Evolutionary conservation across 2,329 filamentous ascomycete species (phyloP).

Genomic region (Periconia digitata): DNA sequence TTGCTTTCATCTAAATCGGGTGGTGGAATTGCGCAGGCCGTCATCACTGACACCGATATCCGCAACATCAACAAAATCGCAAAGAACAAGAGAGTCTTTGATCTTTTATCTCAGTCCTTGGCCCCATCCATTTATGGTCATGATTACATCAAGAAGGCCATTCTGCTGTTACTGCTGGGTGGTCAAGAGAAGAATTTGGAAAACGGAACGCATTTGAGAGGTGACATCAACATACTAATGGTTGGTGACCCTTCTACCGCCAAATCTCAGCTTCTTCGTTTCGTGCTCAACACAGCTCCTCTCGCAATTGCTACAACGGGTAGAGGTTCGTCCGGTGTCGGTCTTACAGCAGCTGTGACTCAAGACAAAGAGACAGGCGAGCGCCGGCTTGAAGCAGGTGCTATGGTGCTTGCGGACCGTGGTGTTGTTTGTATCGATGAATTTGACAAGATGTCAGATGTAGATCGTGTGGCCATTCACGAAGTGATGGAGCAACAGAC

Average conservation of each 20-base stretch:
- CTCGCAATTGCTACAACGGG: slow-evolving; percentile 96
- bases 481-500: slow-evolving; percentile 99
- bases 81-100: slow-evolving; percentile 92
- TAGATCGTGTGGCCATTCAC: slow-evolving; percentile 97
- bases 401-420: slow-evolving; percentile 96
- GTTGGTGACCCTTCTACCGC: slow-evolving; percentile 97
- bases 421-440: slow-evolving; percentile 99
- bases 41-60: slow-evolving; percentile 94
- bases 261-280: slow-evolving; percentile 96
- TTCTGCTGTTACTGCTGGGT: slow-evolving; percentile 89
- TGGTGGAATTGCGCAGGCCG: slow-evolving; percentile 86
- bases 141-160: slow-evolving; percentile 96
- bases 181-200: slow-evolving; percentile 99
- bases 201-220: slow-evolving; percentile 95
- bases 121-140: slow-evolving; percentile 97
- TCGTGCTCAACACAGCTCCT: slow-evolving; percentile 95
- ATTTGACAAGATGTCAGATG: slow-evolving; percentile 99
- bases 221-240: slow-evolving; percentile 99
- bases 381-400: slow-evolving; percentile 89
- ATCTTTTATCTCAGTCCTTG: slow-evolving; percentile 88
- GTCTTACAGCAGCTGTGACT: slow-evolving; percentile 95
- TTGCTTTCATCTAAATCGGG: slow-evolving; percentile 94
- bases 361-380: slow-evolving; percentile 97
- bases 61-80: slow-evolving; percentile 97
- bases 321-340: slow-evolving; percentile 93